These are phyloP conservation scores for Westerdykella aurantiaca DNA, from an alignment of 2,329 filamentous ascomycete genomes.

Conservation along the genomic window DNA sequence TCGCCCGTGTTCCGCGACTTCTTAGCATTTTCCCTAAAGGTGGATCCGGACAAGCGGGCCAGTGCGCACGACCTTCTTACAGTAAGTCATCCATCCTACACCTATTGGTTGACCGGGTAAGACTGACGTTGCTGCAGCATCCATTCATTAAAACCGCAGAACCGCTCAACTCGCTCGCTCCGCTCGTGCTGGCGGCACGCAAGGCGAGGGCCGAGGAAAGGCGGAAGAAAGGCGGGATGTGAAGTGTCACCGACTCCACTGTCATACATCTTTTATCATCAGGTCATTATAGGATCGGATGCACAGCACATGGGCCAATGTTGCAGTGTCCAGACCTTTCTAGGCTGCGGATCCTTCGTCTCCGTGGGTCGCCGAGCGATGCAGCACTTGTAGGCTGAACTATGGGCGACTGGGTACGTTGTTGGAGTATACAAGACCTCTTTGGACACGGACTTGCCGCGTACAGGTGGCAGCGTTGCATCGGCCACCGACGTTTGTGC, in stretches of 20 bases:
- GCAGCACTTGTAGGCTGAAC: background rate
- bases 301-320: conserved; percentile 8
- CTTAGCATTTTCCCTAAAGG: conserved; percentile 85
- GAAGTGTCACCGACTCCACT: conserved; percentile 18
- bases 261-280: conserved; percentile 21
- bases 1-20: conserved; percentile 85
- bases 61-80: conserved; percentile 89
- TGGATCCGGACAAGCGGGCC: conserved; percentile 93
- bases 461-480: background rate
- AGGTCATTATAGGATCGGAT: conserved; percentile 12
- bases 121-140: conserved; percentile 28
- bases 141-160: conserved; percentile 50
- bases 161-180: conserved; percentile 64
- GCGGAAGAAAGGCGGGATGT: conserved; percentile 44
- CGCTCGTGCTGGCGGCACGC: conserved; percentile 78
- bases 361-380: background rate
- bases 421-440: background rate
- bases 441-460: background rate
- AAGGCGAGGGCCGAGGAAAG: conserved; percentile 76
- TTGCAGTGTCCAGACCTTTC: too few relatives aligned
- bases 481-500: background rate
- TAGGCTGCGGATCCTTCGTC: too few relatives aligned
- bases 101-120: conserved; percentile 4
- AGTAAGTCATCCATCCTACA: conserved; percentile 52
- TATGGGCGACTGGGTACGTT: background rate